phyloP scores from a whole-genome alignment of 2,329 filamentous ascomycete genomes.

The Pezicula radicicola region DNA sequence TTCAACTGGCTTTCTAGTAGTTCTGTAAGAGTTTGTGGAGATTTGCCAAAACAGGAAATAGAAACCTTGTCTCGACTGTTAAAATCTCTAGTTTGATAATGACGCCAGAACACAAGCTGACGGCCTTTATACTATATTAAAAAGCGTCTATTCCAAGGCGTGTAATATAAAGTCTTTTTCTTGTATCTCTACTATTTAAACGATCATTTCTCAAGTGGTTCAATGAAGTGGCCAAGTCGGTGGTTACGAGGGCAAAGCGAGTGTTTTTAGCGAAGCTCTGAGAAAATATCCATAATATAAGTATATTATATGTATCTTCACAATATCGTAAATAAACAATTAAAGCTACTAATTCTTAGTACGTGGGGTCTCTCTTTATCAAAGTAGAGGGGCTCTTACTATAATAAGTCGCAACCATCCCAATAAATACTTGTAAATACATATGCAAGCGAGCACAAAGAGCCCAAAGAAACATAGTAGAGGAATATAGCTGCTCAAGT shows the following conservation, averaged over 20 bases:
- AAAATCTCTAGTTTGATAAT: conserved; percentile 33
- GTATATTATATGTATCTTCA: conserved; percentile 67
- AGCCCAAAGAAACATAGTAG: conserved; percentile 48
- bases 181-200: conserved; percentile 8
- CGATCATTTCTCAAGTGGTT: conserved; percentile 7
- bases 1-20: too few relatives aligned
- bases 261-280: conserved; percentile 57
- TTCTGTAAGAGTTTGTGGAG: conserved; percentile 56
- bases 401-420: conserved; percentile 34
- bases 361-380: conserved; percentile 6
- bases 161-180: conserved; percentile 43
- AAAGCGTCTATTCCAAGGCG: conserved; percentile 56
- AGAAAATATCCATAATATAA: conserved; percentile 64
- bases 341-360: conserved; percentile 12
- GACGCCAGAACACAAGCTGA: conserved; percentile 53
- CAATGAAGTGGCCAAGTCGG: conserved; percentile 22
- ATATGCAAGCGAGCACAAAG: conserved; percentile 51
- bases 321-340: conserved; percentile 21
- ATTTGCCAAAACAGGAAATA: conserved; percentile 58
- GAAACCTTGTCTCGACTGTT: conserved; percentile 54
- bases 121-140: conserved; percentile 57
- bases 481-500: conserved; percentile 59
- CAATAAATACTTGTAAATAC: conserved; percentile 46
- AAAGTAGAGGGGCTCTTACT: conserved; percentile 6
- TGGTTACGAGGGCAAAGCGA: conserved; percentile 60